These are phyloP conservation scores for Metschnikowia kunwiensis DNA, from an alignment of 805 yeast genomes.

Conservation along the genomic window DNA sequence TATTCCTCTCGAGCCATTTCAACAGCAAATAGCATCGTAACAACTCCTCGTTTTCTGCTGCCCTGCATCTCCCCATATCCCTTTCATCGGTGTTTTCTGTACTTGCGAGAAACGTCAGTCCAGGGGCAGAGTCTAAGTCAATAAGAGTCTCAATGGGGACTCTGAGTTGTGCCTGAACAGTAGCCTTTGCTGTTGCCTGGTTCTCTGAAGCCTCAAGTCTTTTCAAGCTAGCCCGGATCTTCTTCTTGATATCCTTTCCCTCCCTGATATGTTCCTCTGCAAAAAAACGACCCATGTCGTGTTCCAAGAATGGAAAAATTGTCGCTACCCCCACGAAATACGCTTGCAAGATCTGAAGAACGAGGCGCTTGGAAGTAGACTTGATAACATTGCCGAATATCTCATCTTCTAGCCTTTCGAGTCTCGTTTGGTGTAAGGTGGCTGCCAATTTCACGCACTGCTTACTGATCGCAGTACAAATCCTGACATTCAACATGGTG, in stretches of 20 bases:
- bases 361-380: slow-evolving; percentile 2
- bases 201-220: not conserved
- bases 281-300: not conserved
- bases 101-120: not conserved
- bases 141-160: slow-evolving; percentile 4
- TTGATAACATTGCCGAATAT: not conserved
- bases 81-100: not conserved
- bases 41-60: slow-evolving; percentile 5
- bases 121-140: slow-evolving; percentile 1
- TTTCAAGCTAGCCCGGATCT: not conserved
- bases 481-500: slow-evolving; percentile 1
- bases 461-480: not conserved
- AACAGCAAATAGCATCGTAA: slow-evolving; percentile 7
- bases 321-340: slow-evolving; percentile 3
- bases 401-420: slow-evolving; percentile 6
- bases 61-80: not conserved
- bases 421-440: slow-evolving; percentile 8
- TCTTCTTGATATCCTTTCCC: not conserved
- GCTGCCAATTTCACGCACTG: slow-evolving; percentile 1
- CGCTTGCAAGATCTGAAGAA: not conserved
- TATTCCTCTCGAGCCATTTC: slow-evolving; percentile 7
- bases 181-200: not conserved
- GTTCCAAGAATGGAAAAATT: slow-evolving; percentile 2
- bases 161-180: slow-evolving; percentile 3
- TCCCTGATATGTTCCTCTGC: not conserved